phyloP scores from a whole-genome alignment of 768 basidiomycete genomes.

The Rhizopogon rudus region DNA sequence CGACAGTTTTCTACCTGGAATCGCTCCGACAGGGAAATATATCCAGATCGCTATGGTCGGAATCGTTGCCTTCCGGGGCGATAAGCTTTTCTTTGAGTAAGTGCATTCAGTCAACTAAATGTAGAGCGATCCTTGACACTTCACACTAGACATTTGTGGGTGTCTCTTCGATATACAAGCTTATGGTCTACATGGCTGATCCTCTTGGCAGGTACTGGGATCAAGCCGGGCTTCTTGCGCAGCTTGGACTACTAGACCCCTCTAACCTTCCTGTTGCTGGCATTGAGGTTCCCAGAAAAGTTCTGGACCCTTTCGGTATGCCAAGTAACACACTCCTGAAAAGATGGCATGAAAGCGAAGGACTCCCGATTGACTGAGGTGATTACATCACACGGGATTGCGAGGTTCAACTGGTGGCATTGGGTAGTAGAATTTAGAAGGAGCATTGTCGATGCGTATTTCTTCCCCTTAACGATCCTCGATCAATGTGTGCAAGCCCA shows the following conservation, averaged over 20 bases:
- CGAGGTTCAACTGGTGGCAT: not conserved
- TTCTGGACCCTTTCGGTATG: conserved; percentile 35
- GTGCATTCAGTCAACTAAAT: conserved; percentile 5
- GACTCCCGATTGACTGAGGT: conserved; percentile 22
- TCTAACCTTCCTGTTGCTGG: conserved; percentile 32
- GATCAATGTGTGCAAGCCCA: too few relatives aligned
- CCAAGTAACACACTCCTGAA: conserved; percentile 34
- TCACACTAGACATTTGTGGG: conserved; percentile 24
- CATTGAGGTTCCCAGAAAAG: conserved; percentile 35
- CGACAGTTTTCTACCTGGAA: conserved; percentile 25
- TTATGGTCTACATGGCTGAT: not conserved
- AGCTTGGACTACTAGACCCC: conserved; percentile 34
- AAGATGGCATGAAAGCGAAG: conserved; percentile 33
- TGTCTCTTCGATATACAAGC: not conserved
- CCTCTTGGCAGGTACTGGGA: conserved; percentile 37
- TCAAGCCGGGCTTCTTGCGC: conserved; percentile 42
- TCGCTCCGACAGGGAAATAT: conserved; percentile 32
- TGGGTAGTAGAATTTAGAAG: not conserved
- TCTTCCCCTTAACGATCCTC: not conserved
- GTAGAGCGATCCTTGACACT: not conserved
- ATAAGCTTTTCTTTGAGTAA: conserved; percentile 45
- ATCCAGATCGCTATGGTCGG: conserved; percentile 40
- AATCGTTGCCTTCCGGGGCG: conserved; percentile 42
- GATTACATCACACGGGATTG: conserved; percentile 22
- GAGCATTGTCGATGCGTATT: not conserved